Base-by-base conservation (phyloP, 2,329 filamentous ascomycete species). In the Aspergillus sp. region DNA sequence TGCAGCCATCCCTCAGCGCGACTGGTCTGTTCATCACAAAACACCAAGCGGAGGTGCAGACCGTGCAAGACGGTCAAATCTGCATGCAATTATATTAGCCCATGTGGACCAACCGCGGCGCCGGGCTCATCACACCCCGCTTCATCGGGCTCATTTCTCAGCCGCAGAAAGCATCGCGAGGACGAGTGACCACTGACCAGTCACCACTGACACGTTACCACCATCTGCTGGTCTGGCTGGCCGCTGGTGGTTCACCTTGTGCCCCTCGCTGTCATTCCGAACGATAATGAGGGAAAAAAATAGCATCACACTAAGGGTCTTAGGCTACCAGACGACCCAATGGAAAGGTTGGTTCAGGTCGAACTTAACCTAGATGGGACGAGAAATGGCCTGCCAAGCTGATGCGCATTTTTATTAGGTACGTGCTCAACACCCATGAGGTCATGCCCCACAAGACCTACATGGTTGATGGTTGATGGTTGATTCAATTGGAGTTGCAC, bases 21-120 rank as follows among this genome's bases (percentile, higher is more conserved):
- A 40, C 43, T 54, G 43, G 33, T 31, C 23, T 31, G 41, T 37
- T 40, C 15, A 15, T 15, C 31, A 24, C 35, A 27, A 51, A 40
- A 27, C 33, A 44, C 37, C 31, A 33, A 35, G 43, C 41, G 51
- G 23, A 46, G 51, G 39, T n/a, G 37, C 54, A 24, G 23, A 27
- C 50, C 45, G 39, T 50, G 39, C 33, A 41, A 31, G 49, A 41
- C 33, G 11, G 33, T 46, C 45, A 7, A 55, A 53, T 31, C 45
- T 58, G 56, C 56, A 58, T 46, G 44, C 40, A 46, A 51, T 55
- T 50, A 39, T 40, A 51, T 54, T 51, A 31, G 23, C 24, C 40
- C 51, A 58, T 51, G 51, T 55, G 31, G 51, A 55, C 51, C 40
- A 58, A 45, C 31, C 47, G 40, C 35, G 21, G n/a, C 45, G 19